Conservation (phyloP, 148 eudicot genomes). For the Camellia sinensis region DNA sequence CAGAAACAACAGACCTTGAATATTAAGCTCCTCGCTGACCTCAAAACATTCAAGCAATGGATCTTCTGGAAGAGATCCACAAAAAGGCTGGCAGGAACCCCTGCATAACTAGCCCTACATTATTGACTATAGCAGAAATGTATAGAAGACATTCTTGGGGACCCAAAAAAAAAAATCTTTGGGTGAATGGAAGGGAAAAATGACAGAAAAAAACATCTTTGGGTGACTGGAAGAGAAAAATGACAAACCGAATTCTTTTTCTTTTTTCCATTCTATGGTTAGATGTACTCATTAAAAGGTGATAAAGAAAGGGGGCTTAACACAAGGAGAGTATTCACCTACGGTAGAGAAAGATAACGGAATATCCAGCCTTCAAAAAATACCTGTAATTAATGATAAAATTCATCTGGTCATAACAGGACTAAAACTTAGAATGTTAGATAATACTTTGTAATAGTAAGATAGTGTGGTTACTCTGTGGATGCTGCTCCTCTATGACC, state of each 20-base stretch:
- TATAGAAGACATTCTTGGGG: neutral
- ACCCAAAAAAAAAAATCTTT: neutral
- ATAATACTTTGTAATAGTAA: neutral
- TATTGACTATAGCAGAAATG: slow-evolving; percentile 15
- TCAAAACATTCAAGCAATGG: too few relatives aligned
- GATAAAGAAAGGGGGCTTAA: neutral
- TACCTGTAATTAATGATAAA: slow-evolving; percentile 46
- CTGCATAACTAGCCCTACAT: slow-evolving; percentile 39
- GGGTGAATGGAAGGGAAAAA: neutral
- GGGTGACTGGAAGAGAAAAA: slow-evolving; percentile 8
- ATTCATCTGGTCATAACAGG: neutral
- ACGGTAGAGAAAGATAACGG: slow-evolving; percentile 79
- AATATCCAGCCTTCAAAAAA: slow-evolving; percentile 84
- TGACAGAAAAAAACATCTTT: neutral
- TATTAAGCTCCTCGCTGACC: too few relatives aligned
- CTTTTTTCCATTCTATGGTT: neutral
- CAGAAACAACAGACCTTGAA: too few relatives aligned
- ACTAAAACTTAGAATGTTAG: neutral
- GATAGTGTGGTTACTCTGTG: too few relatives aligned
- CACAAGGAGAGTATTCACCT: slow-evolving; percentile 41
- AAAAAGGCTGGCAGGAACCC: slow-evolving; percentile 92
- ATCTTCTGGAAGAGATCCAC: slow-evolving; percentile 14
- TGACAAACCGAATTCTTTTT: neutral
- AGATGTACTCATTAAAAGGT: neutral
- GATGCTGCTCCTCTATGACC: too few relatives aligned